Percentiles rank a stretch among this genome's conserved stretches.
Conservation (phyloP, 164 flowering plant genomes). For the Tetrastigma voinierianum region DNA sequence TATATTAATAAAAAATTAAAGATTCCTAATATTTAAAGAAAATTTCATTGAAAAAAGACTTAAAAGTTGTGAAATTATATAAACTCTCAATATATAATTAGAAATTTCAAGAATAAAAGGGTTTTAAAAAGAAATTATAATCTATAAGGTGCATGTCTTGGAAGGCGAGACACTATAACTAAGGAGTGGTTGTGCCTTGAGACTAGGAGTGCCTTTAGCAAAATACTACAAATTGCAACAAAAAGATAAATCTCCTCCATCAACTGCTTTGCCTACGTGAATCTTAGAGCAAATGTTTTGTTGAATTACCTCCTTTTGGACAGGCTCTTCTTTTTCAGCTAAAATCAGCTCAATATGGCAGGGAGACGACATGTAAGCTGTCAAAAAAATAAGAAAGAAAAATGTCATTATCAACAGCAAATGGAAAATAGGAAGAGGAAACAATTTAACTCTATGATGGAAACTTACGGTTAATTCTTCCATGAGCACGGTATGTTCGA, state of each 20-base stretch:
- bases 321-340: slow-evolving; percentile 50
- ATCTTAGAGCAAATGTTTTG: background rate
- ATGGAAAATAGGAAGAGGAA: background rate
- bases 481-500: slow-evolving; percentile 56
- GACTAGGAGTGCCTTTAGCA: background rate
- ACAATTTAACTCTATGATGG: background rate
- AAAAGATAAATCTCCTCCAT: background rate
- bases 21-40: no score
- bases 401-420: background rate
- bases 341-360: slow-evolving; percentile 52
- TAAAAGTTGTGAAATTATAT: no score
- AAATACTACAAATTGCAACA: no score
- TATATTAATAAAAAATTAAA: no score
- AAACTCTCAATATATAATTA: no score
- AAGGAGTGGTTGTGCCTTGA: no score
- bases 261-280: background rate
- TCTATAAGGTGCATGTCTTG: no score
- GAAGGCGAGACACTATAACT: no score
- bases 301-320: slow-evolving; percentile 41
- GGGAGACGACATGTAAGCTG: slow-evolving; percentile 55
- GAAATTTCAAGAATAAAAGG: no score
- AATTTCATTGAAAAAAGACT: no score
- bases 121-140: no score
- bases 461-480: slow-evolving; percentile 52
- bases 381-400: slow-evolving; percentile 3